Conservation (phyloP, 257 asterid species). For the Solanum medicagineum region DNA sequence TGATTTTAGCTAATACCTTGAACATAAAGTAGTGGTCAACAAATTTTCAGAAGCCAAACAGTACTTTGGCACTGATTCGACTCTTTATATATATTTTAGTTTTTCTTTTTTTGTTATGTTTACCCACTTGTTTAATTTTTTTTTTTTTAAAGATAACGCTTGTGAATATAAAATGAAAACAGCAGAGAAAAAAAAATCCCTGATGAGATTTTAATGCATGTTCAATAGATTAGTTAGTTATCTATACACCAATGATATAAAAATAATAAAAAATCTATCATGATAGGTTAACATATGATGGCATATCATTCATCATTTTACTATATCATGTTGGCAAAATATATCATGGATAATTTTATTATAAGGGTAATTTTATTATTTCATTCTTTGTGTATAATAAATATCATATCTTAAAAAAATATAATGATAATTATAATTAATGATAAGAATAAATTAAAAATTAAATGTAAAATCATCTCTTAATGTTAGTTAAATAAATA, state of each 20-base stretch:
- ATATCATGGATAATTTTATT: no score
- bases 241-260: neutral
- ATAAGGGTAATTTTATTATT: no score
- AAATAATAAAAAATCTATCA: neutral
- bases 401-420: no score
- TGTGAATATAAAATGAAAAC: neutral
- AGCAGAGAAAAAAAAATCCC: neutral
- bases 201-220: neutral
- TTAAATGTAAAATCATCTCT: no score
- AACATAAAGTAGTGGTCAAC: neutral
- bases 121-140: neutral
- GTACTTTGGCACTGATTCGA: neutral
- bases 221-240: neutral
- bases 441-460: no score
- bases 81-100: neutral
- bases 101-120: neutral
- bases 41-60: neutral
- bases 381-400: no score
- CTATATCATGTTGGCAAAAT: no score
- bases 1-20: neutral
- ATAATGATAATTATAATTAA: no score
- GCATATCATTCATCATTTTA: neutral
- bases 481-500: no score
- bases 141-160: neutral
- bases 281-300: neutral